Percentiles rank a stretch among this genome's conserved stretches.
Conservation (phyloP, 192 early-diverging fungal species). For the Umbelopsis sp. region DNA sequence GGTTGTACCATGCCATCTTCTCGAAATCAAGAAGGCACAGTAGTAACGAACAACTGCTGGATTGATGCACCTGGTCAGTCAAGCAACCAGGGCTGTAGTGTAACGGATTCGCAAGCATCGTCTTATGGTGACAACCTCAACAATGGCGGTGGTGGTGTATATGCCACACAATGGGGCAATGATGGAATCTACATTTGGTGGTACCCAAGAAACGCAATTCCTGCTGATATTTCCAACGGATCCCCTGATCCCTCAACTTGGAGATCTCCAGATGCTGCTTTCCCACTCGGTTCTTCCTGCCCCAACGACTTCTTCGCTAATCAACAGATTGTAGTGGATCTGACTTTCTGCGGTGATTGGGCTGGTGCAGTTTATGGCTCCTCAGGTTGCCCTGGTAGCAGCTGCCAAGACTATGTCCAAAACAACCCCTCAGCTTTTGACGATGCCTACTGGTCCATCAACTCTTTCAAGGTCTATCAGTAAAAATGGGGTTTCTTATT, state of each 20-base stretch:
- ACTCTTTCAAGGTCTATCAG: slow-evolving; percentile 26
- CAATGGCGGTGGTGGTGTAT: slow-evolving; percentile 41
- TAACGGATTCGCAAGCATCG: neutral
- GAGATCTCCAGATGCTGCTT: slow-evolving; percentile 18
- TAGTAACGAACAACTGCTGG: neutral
- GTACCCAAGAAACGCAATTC: neutral
- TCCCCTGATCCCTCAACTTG: neutral
- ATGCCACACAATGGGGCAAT: slow-evolving; percentile 34
- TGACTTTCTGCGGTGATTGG: slow-evolving; percentile 41
- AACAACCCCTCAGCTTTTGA: slow-evolving; percentile 19
- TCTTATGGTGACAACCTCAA: slow-evolving; percentile 42
- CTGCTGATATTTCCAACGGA: neutral
- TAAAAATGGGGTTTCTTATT: neutral
- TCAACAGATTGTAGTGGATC: slow-evolving; percentile 34
- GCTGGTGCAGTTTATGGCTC: slow-evolving; percentile 25
- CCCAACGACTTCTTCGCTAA: slow-evolving; percentile 13
- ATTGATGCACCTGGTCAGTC: neutral
- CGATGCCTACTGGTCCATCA: slow-evolving; percentile 29
- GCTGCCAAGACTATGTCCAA: slow-evolving; percentile 20
- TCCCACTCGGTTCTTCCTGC: slow-evolving; percentile 41
- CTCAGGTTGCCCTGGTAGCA: slow-evolving; percentile 18
- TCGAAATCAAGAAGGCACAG: neutral
- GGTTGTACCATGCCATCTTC: slow-evolving; percentile 37
- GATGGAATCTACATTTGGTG: slow-evolving; percentile 8
- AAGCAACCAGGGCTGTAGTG: slow-evolving; percentile 7